Percentiles rank a stretch among this genome's conserved stretches.
These are phyloP conservation scores for Vigna reflexopilosa DNA, from an alignment of 306 rosid species.

Conservation along the genomic window DNA sequence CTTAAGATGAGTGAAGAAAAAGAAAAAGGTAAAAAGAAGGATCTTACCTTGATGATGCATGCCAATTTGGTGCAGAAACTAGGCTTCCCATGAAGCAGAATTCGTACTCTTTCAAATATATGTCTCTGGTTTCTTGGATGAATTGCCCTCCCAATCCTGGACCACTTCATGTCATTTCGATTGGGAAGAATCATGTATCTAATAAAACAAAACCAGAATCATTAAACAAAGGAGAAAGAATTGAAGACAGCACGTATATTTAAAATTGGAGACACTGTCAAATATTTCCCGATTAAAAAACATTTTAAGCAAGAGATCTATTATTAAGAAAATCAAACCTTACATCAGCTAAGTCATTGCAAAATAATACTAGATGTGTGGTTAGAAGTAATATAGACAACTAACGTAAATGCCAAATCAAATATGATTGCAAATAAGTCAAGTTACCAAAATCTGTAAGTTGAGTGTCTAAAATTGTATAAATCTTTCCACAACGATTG, in stretches of 20 bases:
- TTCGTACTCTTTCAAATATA: conserved; percentile 71
- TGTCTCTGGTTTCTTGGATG: conserved; percentile 38
- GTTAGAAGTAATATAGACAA: conserved; percentile 2
- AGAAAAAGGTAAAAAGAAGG: not conserved
- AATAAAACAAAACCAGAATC: conserved; percentile 34
- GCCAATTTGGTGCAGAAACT: conserved; percentile 78
- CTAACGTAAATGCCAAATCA: not conserved
- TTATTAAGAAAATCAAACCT: conserved; percentile 12
- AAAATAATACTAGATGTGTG: not conserved
- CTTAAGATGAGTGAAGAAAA: conserved; percentile 20
- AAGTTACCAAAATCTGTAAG: not conserved
- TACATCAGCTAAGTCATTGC: not conserved
- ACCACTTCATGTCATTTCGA: conserved; percentile 53
- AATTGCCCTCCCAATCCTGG: conserved; percentile 50
- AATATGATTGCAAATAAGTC: conserved; percentile 1
- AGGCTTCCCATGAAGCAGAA: conserved; percentile 87
- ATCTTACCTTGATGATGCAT: conserved; percentile 64
- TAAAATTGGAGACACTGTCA: conserved; percentile 29
- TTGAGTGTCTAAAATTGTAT: not conserved
- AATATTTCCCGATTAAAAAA: conserved; percentile 8
- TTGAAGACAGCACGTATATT: conserved; percentile 29
- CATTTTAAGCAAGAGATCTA: not conserved
- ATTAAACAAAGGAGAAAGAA: conserved; percentile 29
- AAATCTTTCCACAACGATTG: not conserved
- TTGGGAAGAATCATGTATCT: conserved; percentile 75